These are phyloP conservation scores for Trichophyton schoenleinii DNA, from an alignment of 2,329 filamentous ascomycete genomes.

Conservation along the genomic window DNA sequence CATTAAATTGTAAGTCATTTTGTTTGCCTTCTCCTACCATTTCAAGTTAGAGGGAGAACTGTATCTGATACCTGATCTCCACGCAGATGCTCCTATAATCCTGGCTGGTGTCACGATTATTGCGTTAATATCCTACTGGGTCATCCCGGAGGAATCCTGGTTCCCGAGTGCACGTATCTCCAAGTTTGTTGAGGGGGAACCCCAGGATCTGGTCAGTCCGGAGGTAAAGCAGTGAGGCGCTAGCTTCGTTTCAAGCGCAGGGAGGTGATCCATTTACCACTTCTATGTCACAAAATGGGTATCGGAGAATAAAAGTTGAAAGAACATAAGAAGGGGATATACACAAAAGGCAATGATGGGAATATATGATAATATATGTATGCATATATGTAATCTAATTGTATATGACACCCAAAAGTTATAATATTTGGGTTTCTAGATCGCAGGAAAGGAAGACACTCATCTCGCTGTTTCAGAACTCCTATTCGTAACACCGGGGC, in stretches of 20 bases:
- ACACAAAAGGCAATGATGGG: background rate
- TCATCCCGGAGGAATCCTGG: constrained; percentile 38
- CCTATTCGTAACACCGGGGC: background rate
- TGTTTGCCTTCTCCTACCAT: background rate
- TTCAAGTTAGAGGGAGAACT: background rate
- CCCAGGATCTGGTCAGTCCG: background rate
- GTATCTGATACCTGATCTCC: constrained; percentile 5
- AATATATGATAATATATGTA: background rate
- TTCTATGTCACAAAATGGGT: background rate
- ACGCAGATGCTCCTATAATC: constrained; percentile 38
- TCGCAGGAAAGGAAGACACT: background rate
- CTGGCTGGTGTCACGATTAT: constrained; percentile 40
- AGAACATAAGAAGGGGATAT: background rate
- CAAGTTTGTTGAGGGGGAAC: constrained; percentile 26
- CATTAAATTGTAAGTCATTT: constrained; percentile 32
- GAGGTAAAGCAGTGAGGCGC: background rate
- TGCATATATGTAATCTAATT: background rate
- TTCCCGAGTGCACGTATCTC: constrained; percentile 35
- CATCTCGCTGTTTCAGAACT: background rate
- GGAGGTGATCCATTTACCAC: background rate
- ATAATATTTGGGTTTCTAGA: background rate
- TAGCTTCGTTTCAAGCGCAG: background rate
- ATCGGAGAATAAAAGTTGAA: background rate
- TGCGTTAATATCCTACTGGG: constrained; percentile 37
- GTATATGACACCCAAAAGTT: background rate